Base-by-base conservation (phyloP, 768 basidiomycete species). In the Tricholoma bakamatsutake region DNA sequence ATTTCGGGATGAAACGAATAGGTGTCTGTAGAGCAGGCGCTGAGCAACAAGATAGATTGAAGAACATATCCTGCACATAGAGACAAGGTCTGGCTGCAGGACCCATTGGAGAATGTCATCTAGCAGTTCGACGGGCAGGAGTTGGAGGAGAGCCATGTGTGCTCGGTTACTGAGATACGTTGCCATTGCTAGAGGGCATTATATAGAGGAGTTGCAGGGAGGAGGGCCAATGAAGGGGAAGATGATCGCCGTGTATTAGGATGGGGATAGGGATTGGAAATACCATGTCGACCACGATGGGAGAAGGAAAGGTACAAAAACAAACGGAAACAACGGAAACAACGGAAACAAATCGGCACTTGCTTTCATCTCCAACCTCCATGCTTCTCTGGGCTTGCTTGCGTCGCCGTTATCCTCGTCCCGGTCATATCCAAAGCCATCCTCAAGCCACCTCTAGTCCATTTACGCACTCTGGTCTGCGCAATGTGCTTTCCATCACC, bases 81-180 rank as follows among this genome's bases (percentile, higher is more conserved):
- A 66, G 48, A 74, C 69, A 61, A 88, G 81, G 69, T 78, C 75
- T 9, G 55, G 24, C 12, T 59, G 53, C 46, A 51, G 43, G 21
- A 66, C 62, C 65, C 59, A 53, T 61, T 67, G 40, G 64, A 70
- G 71, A 66, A 89, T 68, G 67, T 68, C 64, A 71, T 83, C 80
- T 61, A 87, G 62, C 62, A 90, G 80, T 63, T 91, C 89, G 45
- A 69, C 59, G 51, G 88, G 88, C 49, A 89, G 74, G 33, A 58
- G 61, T 45, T 69, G 59, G 59, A 81, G 59, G 59, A 81, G 64
- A 60, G 75, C 73, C 81, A 82, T 80, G 66, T 67, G 55, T 52
- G 49, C 21, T 24, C 21, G 42, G 18, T 42, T 17, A 27, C 1
- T 4, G 57, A 57, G 61, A 50, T 52, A 49, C 57, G 47, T 30